Percentiles rank a stretch among this genome's conserved stretches.
Evolutionary conservation across 345 rosid species (phyloP).

Genomic region (Ceriops decandra): DNA sequence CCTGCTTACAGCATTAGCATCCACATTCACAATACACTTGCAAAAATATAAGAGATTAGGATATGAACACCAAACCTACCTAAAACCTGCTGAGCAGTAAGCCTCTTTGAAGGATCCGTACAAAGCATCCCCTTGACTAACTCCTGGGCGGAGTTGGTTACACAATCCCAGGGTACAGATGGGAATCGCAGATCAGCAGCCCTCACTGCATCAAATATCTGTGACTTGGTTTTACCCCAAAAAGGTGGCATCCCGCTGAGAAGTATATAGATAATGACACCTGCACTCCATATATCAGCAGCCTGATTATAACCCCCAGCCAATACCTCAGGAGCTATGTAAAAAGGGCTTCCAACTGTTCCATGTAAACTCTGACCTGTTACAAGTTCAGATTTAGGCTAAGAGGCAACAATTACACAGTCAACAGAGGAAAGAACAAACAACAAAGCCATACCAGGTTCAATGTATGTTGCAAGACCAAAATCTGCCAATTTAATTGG

Average conservation of each 20-base stretch:
- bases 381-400: neutral
- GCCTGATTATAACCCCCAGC: slow-evolving; percentile 60
- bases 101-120: slow-evolving; percentile 43
- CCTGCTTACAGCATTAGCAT: too few species aligned
- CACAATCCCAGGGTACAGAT: slow-evolving; percentile 47
- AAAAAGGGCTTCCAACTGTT: slow-evolving; percentile 74
- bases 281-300: slow-evolving; percentile 77
- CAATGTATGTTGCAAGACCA: slow-evolving; percentile 61
- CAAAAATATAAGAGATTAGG: neutral
- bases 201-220: slow-evolving; percentile 60
- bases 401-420: neutral
- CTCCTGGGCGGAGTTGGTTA: slow-evolving; percentile 50
- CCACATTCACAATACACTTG: too few species aligned
- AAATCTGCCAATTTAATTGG: slow-evolving; percentile 68
- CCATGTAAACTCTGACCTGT: slow-evolving; percentile 58
- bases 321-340: slow-evolving; percentile 72
- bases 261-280: slow-evolving; percentile 64
- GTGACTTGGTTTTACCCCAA: slow-evolving; percentile 69
- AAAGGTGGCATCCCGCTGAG: slow-evolving; percentile 66
- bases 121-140: slow-evolving; percentile 59
- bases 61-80: slow-evolving; percentile 34
- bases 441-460: slow-evolving; percentile 41
- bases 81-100: slow-evolving; percentile 54
- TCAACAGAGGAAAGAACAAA: neutral
- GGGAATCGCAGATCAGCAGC: slow-evolving; percentile 63